phyloP scores from a whole-genome alignment of 75 land plant genomes.

The Isoetes taiwanensis region DNA sequence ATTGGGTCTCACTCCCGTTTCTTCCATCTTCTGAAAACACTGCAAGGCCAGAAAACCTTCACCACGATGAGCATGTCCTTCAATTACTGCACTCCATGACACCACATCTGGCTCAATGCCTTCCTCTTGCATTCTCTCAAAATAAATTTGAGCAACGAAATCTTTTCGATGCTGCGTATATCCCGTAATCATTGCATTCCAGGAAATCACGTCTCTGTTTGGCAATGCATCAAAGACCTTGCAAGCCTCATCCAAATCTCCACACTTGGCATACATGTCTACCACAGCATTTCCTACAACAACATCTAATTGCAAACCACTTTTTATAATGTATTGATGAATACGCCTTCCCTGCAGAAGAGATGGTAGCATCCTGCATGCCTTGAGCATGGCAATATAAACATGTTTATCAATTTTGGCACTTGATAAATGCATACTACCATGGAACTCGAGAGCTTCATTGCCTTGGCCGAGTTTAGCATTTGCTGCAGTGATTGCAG shows the following conservation, averaged over 20 bases:
- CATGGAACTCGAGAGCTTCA: no score
- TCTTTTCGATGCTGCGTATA: constrained; percentile 14
- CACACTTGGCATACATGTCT: no score
- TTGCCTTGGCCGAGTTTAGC: no score
- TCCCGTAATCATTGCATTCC: constrained; percentile 20
- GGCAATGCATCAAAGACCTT: constrained; percentile 1
- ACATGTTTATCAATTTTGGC: no score
- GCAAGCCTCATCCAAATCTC: neutral
- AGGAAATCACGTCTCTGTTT: constrained; percentile 14
- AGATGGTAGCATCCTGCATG: no score
- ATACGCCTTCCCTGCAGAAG: no score
- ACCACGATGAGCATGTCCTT: constrained; percentile 21
- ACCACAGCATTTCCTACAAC: no score
- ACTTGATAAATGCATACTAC: no score
- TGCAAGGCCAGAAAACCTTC: constrained; percentile 17
- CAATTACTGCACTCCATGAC: constrained; percentile 43
- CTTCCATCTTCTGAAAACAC: constrained; percentile 36
- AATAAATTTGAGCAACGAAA: constrained; percentile 2
- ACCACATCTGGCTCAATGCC: constrained; percentile 29
- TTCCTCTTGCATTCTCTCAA: neutral
- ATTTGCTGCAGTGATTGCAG: no score
- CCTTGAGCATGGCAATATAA: no score
- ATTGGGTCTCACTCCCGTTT: constrained; percentile 24
- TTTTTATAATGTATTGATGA: no score
- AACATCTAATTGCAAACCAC: no score